These are phyloP conservation scores for Parascedosporium putredinis DNA, from an alignment of 2,329 filamentous ascomycete genomes.

Conservation along the genomic window DNA sequence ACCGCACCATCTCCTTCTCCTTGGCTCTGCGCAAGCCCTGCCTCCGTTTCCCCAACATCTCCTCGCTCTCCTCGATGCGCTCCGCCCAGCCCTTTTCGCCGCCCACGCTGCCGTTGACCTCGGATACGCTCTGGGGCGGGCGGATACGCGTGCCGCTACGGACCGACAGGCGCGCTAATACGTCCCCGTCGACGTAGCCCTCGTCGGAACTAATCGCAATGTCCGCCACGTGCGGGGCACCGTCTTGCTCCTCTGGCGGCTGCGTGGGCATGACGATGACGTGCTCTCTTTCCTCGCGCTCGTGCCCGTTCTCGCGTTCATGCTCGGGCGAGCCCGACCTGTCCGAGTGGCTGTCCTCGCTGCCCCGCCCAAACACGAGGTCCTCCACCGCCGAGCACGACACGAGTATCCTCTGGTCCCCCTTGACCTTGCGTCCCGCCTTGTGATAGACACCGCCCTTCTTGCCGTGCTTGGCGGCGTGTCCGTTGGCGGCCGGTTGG, in stretches of 20 bases:
- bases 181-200: constrained; percentile 33
- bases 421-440: constrained; percentile 25
- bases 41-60: constrained; percentile 35
- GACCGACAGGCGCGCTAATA: constrained; percentile 22
- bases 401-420: constrained; percentile 38
- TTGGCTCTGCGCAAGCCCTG: constrained; percentile 34
- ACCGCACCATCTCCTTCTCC: constrained; percentile 47
- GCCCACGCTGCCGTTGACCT: constrained; percentile 45
- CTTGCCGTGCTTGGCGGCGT: constrained; percentile 7
- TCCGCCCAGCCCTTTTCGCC: constrained; percentile 46
- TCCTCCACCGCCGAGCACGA: constrained; percentile 38
- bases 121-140: constrained; percentile 27
- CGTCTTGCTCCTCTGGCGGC: constrained; percentile 30
- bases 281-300: too few relatives aligned
- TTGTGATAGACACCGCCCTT: constrained; percentile 17
- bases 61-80: constrained; percentile 38
- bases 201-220: too few relatives aligned
- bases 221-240: too few relatives aligned
- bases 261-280: too few relatives aligned
- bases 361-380: constrained; percentile 28
- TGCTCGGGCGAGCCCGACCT: constrained; percentile 26
- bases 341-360: constrained; percentile 14
- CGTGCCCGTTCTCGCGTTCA: constrained; percentile 24
- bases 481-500: constrained; percentile 5
- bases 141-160: constrained; percentile 26